phyloP scores from a whole-genome alignment of 2,329 filamentous ascomycete genomes.

The Corinectria fuckeliana region DNA sequence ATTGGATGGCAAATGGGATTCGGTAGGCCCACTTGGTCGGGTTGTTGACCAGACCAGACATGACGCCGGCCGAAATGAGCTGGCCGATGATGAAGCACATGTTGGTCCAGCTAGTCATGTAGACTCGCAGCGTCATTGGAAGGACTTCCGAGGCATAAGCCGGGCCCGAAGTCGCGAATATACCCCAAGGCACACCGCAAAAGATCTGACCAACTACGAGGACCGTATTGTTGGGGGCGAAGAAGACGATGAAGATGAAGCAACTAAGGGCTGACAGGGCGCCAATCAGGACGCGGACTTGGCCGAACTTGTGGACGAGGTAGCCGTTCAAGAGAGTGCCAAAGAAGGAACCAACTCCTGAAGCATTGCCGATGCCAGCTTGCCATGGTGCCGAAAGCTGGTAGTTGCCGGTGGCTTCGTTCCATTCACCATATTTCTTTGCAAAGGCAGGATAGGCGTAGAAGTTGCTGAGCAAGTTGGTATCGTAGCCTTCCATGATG shows the following conservation, averaged over 20 bases:
- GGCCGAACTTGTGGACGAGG: conserved; percentile 51
- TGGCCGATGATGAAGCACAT: conserved; percentile 56
- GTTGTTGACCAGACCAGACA: conserved; percentile 37
- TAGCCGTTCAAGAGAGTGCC: conserved; percentile 56
- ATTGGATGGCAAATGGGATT: conserved; percentile 56
- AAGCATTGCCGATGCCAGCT: conserved; percentile 52
- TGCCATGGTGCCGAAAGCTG: conserved; percentile 47
- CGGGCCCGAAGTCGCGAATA: conserved; percentile 51
- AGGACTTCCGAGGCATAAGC: conserved; percentile 55
- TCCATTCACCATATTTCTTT: conserved; percentile 38
- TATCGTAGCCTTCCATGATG: conserved; percentile 52
- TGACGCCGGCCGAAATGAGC: conserved; percentile 47
- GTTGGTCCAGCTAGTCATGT: conserved; percentile 53
- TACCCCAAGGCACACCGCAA: conserved; percentile 54
- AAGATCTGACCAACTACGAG: conserved; percentile 53
- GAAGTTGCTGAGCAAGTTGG: conserved; percentile 44
- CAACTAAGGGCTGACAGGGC: conserved; percentile 46
- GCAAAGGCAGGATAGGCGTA: conserved; percentile 38
- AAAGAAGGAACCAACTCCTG: conserved; percentile 54
- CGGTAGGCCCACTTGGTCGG: conserved; percentile 52
- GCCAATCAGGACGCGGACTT: conserved; percentile 50
- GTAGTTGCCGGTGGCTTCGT: conserved; percentile 26
- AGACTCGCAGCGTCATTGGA: conserved; percentile 48
- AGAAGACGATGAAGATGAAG: conserved; percentile 57
- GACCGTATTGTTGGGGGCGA: conserved; percentile 46